Evolutionary conservation across 2,329 filamentous ascomycete species (phyloP).

Genomic region (Mariannaea elegans): DNA sequence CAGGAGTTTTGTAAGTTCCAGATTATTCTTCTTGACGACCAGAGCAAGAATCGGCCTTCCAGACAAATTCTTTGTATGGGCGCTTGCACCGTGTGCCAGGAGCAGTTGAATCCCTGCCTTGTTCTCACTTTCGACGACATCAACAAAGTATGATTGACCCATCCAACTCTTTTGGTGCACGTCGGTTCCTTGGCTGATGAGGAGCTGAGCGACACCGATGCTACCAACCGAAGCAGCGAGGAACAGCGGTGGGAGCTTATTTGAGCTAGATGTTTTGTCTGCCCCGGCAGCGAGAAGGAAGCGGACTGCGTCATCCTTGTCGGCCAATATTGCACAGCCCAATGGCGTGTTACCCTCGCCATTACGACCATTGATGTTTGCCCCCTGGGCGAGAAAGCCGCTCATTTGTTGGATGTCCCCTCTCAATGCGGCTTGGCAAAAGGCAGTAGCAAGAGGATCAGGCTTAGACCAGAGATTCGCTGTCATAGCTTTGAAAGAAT

Average conservation of each 20-base stretch:
- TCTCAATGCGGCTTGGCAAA: conserved; percentile 46
- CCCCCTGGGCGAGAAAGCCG: conserved; percentile 46
- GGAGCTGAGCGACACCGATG: conserved; percentile 37
- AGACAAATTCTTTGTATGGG: conserved; percentile 36
- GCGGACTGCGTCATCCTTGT: conserved; percentile 43
- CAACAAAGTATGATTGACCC: conserved; percentile 44
- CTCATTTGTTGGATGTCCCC: conserved; percentile 47
- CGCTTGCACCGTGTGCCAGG: conserved; percentile 43
- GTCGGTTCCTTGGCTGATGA: conserved; percentile 42
- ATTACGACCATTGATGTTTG: conserved; percentile 48
- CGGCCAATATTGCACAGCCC: conserved; percentile 45
- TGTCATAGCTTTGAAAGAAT: conserved; percentile 48
- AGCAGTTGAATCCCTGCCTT: conserved; percentile 42
- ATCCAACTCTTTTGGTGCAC: conserved; percentile 42
- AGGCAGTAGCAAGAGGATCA: conserved; percentile 48
- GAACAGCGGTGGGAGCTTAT: conserved; percentile 45
- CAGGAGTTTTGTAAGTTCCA: conserved; percentile 42
- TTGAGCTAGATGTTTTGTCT: conserved; percentile 33
- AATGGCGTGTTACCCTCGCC: conserved; percentile 47
- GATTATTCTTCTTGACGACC: conserved; percentile 39
- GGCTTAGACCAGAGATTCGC: conserved; percentile 45
- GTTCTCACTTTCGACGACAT: conserved; percentile 39
- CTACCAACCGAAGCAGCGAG: conserved; percentile 44
- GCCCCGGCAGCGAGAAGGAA: conserved; percentile 47
- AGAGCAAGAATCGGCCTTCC: conserved; percentile 42